These are phyloP conservation scores for Globisporangium polare DNA, from an alignment of 352 stramenopile genomes.

Conservation along the genomic window DNA sequence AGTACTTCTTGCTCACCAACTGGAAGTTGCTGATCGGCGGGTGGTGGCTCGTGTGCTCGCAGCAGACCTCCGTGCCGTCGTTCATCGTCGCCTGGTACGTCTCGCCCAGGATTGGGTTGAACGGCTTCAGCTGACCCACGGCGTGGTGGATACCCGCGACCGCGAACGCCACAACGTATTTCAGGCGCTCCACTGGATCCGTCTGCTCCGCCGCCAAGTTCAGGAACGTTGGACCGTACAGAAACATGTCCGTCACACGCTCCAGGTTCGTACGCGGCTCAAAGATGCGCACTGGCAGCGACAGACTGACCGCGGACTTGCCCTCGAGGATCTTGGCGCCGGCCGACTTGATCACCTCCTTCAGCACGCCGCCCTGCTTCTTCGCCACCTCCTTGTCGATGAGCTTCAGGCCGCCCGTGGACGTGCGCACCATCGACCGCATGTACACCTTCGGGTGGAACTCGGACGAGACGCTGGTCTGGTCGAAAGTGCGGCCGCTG, in stretches of 20 bases:
- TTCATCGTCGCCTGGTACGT: conserved; percentile 73
- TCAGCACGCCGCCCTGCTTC: conserved; percentile 81
- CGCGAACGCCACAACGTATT: conserved; percentile 75
- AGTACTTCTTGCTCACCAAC: conserved; percentile 69
- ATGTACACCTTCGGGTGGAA: conserved; percentile 83
- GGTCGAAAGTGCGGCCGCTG: conserved; percentile 25
- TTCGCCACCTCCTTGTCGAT: conserved; percentile 85
- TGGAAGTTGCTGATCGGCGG: conserved; percentile 85
- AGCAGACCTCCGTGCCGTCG: conserved; percentile 76
- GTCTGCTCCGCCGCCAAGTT: conserved; percentile 52
- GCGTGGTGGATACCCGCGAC: conserved; percentile 77
- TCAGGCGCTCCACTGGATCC: conserved; percentile 72
- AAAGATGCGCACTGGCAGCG: conserved; percentile 82
- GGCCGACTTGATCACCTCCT: conserved; percentile 81
- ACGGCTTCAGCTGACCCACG: conserved; percentile 80
- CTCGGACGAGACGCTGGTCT: conserved; percentile 17
- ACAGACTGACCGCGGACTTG: conserved; percentile 78
- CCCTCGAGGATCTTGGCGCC: conserved; percentile 64
- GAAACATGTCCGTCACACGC: conserved; percentile 72
- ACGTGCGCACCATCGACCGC: conserved; percentile 71
- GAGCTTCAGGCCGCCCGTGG: conserved; percentile 70
- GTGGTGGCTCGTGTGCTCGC: conserved; percentile 84
- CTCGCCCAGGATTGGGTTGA: conserved; percentile 83
- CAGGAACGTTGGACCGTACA: conserved; percentile 78
- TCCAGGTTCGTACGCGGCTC: conserved; percentile 81